These are phyloP conservation scores for Colletotrichum neosansevieriae DNA, from an alignment of 2,329 filamentous ascomycete genomes.

Conservation along the genomic window DNA sequence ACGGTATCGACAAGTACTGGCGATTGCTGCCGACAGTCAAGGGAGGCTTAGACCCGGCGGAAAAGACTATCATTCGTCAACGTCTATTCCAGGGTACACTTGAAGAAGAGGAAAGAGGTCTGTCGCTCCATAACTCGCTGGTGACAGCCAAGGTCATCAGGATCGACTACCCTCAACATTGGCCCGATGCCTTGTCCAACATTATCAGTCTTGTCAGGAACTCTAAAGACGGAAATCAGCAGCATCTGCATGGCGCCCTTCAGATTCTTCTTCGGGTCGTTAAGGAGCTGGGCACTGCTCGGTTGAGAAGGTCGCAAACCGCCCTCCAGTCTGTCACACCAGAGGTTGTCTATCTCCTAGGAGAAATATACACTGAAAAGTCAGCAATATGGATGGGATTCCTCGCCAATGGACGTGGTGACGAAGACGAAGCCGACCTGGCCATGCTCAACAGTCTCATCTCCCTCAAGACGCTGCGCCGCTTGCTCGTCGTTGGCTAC, in stretches of 20 bases:
- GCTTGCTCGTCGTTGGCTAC: constrained; percentile 84
- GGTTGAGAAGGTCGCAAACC: constrained; percentile 79
- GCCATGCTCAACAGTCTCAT: constrained; percentile 82
- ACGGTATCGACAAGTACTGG: constrained; percentile 97
- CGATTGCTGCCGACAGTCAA: constrained; percentile 67
- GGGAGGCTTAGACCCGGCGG: constrained; percentile 78
- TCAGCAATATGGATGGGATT: constrained; percentile 76
- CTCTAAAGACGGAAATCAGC: constrained; percentile 67
- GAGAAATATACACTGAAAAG: constrained; percentile 81
- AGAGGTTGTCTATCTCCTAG: constrained; percentile 85
- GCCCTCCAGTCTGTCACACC: constrained; percentile 83
- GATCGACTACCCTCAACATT: constrained; percentile 89
- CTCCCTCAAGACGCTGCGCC: constrained; percentile 82
- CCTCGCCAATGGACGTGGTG: constrained; percentile 67
- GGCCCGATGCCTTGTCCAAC: constrained; percentile 74
- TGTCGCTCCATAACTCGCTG: constrained; percentile 90
- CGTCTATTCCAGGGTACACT: constrained; percentile 82
- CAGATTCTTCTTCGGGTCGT: constrained; percentile 85
- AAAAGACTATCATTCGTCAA: constrained; percentile 82
- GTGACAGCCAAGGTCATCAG: constrained; percentile 89
- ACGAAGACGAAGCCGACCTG: constrained; percentile 69
- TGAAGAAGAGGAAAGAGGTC: constrained; percentile 77
- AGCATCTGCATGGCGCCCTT: constrained; percentile 78
- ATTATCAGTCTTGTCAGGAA: constrained; percentile 74
- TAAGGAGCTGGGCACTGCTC: constrained; percentile 88